Evolutionary conservation across 176 grass and related monocot genomes (phyloP), one percentile per base, ranked within the genome.

Genomic region (Aechmea fasciata): DNA sequence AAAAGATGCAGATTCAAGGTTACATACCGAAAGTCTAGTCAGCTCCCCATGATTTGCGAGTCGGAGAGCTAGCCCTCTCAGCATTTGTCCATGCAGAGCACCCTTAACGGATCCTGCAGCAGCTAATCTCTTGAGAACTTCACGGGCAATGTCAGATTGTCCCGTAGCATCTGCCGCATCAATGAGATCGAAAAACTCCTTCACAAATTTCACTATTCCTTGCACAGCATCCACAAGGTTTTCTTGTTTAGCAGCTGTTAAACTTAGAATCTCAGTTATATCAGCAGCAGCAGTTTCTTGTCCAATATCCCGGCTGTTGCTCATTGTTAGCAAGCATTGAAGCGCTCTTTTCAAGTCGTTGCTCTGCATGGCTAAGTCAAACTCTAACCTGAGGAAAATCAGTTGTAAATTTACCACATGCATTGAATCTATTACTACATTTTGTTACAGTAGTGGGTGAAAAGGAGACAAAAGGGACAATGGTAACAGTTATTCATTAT

Each of bases 81-180:
- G 80, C 78, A 87, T 85, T 76, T 92, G 84, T 22, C 86, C 94
- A 84, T 88, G 89, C 78, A 99, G 69, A 74, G 94, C 94, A 14
- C 94, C 94, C 68, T 99, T 99, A 70, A 99, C 87, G 62, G 94
- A 92, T 82, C 88, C 94, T 66, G 94, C 89, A n/a, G 94, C 87
- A 2, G 89, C 89, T 74, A 99, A 78, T 83, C 94, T 93, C 80
- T 90, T 99, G 33, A 99, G 74, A 70, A 87, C 94, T 85, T 99
- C 89, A 67, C 86, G 87, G 17, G 94, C 94, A 70, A 99, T 99
- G 55, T 93, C 82, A 75, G 89, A 71, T 71, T 99, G 94, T 25
- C 94, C 94, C 3, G 94, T 99, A 68, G 94, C 94, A 93, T 99
- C 94, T 79, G 94, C 94, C 49, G 94, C 89, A 83, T 99, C 94